Conservation (phyloP, 192 early-diverging fungal species). For the Jimgerdemannia flammicorona region DNA sequence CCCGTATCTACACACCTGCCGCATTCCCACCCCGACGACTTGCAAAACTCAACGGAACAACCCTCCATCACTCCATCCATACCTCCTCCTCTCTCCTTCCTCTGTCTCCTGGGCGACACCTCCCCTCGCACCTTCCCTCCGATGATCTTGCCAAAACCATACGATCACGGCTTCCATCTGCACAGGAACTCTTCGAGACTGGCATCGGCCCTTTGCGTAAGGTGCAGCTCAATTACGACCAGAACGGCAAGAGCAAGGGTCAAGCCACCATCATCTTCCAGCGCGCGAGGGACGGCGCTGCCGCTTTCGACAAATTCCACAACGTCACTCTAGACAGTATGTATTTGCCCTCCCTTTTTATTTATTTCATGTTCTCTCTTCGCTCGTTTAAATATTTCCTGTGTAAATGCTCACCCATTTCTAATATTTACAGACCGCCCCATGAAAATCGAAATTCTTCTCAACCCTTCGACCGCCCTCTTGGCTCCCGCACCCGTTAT, state of each 20-base stretch:
- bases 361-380: slow-evolving; percentile 2
- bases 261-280: slow-evolving; percentile 41
- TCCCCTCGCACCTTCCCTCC: neutral
- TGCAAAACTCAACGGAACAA: neutral
- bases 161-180: slow-evolving; percentile 8
- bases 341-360: neutral
- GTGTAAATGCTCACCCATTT: neutral
- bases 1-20: slow-evolving; percentile 5
- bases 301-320: slow-evolving; percentile 44
- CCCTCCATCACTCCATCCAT: neutral
- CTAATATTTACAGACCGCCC: slow-evolving; percentile 20
- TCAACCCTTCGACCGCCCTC: slow-evolving; percentile 32
- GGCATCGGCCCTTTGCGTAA: slow-evolving; percentile 45
- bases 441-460: slow-evolving; percentile 45
- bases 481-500: slow-evolving; percentile 17
- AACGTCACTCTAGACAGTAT: slow-evolving; percentile 46
- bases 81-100: neutral
- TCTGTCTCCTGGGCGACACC: slow-evolving; percentile 8
- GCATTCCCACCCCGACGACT: neutral
- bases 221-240: slow-evolving; percentile 46
- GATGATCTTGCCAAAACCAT: slow-evolving; percentile 3
- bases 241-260: slow-evolving; percentile 47
- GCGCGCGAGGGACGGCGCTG: slow-evolving; percentile 39
- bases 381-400: neutral
- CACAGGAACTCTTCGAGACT: slow-evolving; percentile 32